A percentile compares a stretch with the other conserved stretches of the same genome.
phyloP scores from a whole-genome alignment of 2,329 filamentous ascomycete species.

The Penicillium sp. region DNA sequence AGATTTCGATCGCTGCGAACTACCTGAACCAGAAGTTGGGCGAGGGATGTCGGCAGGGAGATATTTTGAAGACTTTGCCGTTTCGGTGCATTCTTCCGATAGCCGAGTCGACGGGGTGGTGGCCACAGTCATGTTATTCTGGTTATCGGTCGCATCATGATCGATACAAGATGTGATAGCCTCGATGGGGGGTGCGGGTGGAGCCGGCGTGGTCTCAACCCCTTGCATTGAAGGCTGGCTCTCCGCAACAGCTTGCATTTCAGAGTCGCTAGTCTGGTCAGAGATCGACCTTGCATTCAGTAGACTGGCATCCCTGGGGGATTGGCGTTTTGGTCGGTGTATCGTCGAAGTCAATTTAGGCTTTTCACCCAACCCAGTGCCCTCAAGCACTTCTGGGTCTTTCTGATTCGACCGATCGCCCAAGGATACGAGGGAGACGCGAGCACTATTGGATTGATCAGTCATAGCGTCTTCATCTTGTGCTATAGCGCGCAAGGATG shows the following conservation, averaged over 20 bases:
- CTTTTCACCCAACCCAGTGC: conserved; percentile 32
- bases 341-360: conserved; percentile 27
- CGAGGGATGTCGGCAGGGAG: conserved; percentile 17
- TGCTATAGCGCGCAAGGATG: conserved; percentile 21
- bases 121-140: conserved; percentile 17
- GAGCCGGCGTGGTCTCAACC: conserved; percentile 19
- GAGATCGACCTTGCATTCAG: conserved; percentile 25
- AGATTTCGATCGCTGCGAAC: conserved; percentile 30
- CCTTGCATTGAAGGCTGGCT: conserved; percentile 30
- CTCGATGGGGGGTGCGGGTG: conserved; percentile 20
- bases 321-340: conserved; percentile 33
- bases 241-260: conserved; percentile 20
- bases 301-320: conserved; percentile 27
- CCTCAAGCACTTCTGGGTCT: conserved; percentile 34
- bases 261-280: conserved; percentile 25
- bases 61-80: background rate
- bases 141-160: conserved; percentile 15
- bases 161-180: conserved; percentile 22
- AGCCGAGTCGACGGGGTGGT: conserved; percentile 6
- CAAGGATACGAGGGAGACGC: conserved; percentile 23
- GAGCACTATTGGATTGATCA: conserved; percentile 23
- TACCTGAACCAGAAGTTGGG: conserved; percentile 32
- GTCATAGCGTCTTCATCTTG: conserved; percentile 20
- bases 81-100: background rate
- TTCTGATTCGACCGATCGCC: conserved; percentile 21